Percentiles rank a stretch among this genome's conserved stretches.
Conservation (phyloP, 2,329 filamentous ascomycete species). For the Lasiodiplodia gonubiensis region DNA sequence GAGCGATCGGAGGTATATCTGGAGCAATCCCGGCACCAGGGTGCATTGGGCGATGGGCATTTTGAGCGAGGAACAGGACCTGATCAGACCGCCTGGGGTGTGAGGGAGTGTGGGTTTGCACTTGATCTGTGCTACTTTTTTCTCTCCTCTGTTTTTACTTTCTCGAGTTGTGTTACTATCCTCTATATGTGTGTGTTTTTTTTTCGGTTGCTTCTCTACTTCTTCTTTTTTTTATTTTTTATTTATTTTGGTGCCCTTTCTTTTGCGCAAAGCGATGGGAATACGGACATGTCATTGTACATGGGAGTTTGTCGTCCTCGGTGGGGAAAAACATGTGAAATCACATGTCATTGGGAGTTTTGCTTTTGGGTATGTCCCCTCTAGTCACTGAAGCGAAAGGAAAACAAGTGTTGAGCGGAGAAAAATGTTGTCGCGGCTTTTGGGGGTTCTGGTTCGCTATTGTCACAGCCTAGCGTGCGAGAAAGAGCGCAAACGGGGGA, state of each 20-base stretch:
- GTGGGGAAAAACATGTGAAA: neutral
- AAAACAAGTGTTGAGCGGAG: neutral
- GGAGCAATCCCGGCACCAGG: conserved; percentile 23
- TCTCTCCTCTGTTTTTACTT: neutral
- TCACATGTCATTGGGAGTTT: neutral
- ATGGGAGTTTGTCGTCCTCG: neutral
- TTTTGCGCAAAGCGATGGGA: neutral
- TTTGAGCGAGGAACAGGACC: conserved; percentile 25
- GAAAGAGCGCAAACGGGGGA: too few relatives aligned
- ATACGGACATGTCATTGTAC: neutral
- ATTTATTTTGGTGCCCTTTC: neutral
- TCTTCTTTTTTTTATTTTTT: neutral
- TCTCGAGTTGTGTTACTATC: neutral
- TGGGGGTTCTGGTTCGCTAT: neutral
- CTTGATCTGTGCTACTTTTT: neutral
- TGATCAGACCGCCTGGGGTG: conserved; percentile 9
- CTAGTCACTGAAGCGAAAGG: neutral
- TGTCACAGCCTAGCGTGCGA: neutral
- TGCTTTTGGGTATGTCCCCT: neutral
- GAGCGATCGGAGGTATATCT: conserved; percentile 24
- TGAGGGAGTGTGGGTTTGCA: neutral
- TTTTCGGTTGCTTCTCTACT: neutral
- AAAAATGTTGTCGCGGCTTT: neutral
- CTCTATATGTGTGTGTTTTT: neutral
- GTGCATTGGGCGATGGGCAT: conserved; percentile 30